These are phyloP conservation scores for Prinsepia uniflora DNA, from an alignment of 306 rosid species.

Conservation along the genomic window DNA sequence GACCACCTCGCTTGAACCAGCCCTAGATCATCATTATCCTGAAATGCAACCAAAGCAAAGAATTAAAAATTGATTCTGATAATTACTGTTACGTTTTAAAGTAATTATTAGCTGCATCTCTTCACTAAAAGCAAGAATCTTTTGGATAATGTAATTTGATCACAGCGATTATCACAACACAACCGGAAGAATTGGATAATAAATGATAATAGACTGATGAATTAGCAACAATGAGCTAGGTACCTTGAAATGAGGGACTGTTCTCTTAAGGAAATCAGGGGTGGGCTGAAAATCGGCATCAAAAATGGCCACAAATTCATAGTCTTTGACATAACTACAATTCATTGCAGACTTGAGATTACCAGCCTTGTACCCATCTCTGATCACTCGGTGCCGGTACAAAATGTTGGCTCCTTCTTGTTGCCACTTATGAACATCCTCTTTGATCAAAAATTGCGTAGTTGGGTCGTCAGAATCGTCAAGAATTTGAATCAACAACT, in stretches of 20 bases:
- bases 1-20: slow-evolving; percentile 97
- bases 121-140: neutral
- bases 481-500: slow-evolving; percentile 66
- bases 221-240: neutral
- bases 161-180: neutral
- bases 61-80: neutral
- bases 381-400: slow-evolving; percentile 68
- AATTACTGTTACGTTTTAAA: neutral
- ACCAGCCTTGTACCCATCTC: slow-evolving; percentile 94
- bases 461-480: slow-evolving; percentile 91
- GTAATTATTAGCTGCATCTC: neutral
- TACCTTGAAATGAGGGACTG: slow-evolving; percentile 90
- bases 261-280: slow-evolving; percentile 73
- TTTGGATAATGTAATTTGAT: neutral
- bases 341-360: slow-evolving; percentile 92
- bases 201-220: neutral
- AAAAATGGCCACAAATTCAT: slow-evolving; percentile 75
- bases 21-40: slow-evolving; percentile 77
- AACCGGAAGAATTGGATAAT: neutral
- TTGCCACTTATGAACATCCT: slow-evolving; percentile 82
- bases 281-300: slow-evolving; percentile 92
- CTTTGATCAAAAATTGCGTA: slow-evolving; percentile 56
- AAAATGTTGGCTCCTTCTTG: slow-evolving; percentile 65
- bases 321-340: slow-evolving; percentile 82
- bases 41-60: neutral